phyloP scores from a whole-genome alignment of 75 land plant genomes.

The Sequoia sempervirens region DNA sequence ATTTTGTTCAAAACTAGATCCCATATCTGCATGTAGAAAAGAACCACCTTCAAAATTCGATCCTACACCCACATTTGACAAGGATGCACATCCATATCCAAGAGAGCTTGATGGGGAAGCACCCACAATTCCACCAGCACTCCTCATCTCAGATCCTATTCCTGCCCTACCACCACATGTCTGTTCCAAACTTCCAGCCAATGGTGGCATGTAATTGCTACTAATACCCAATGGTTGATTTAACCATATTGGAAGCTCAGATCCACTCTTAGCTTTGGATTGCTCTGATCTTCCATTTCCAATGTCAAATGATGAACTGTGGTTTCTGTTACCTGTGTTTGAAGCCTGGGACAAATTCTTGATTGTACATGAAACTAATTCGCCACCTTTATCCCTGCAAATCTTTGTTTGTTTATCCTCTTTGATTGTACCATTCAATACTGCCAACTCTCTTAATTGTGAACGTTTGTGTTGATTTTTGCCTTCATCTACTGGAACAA shows the following conservation, averaged over 20 bases:
- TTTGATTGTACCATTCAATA: conserved; percentile 19
- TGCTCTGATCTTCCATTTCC: not conserved
- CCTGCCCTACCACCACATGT: not conserved
- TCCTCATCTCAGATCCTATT: conserved; percentile 5
- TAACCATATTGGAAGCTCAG: not conserved
- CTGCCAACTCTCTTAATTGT: conserved; percentile 33
- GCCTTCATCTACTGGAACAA: conserved; percentile 30
- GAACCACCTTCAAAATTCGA: not conserved
- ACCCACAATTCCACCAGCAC: not conserved
- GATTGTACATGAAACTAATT: conserved; percentile 12
- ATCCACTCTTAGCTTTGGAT: not conserved
- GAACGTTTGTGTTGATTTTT: conserved; percentile 21
- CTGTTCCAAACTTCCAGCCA: conserved; percentile 7
- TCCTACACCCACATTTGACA: not conserved
- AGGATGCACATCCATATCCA: not conserved
- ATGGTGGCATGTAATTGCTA: not conserved
- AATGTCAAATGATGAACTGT: not conserved
- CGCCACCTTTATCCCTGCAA: conserved; percentile 19
- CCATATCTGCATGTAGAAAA: not conserved
- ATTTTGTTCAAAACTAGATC: not conserved
- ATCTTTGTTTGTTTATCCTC: conserved; percentile 5
- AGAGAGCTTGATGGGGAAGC: not conserved
- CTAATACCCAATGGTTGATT: not conserved
- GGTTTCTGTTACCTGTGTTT: not conserved
- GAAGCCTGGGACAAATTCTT: not conserved